phyloP scores from a whole-genome alignment of 371 early-diverging fungal genomes.

The Fennellomyces sp. region DNA sequence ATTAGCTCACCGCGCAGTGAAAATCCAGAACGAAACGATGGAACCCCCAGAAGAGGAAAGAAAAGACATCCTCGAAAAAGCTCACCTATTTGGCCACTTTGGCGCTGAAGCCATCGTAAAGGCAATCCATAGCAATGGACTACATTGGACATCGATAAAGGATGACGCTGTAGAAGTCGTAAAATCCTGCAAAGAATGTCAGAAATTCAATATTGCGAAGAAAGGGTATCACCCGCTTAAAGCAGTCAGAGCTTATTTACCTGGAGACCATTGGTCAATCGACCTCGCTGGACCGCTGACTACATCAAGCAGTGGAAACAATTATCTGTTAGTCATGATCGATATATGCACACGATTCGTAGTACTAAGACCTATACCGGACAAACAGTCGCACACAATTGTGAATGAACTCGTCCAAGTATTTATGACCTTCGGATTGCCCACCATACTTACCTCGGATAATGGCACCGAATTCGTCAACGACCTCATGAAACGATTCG shows the following conservation, averaged over 20 bases:
- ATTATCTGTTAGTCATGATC: slow-evolving; percentile 19
- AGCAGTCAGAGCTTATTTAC: slow-evolving; percentile 15
- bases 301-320: slow-evolving; percentile 7
- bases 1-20: too few species aligned
- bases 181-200: slow-evolving; percentile 18
- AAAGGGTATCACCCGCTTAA: slow-evolving; percentile 20
- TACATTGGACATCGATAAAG: slow-evolving; percentile 18
- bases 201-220: slow-evolving; percentile 9
- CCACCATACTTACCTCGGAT: slow-evolving; percentile 20
- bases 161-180: slow-evolving; percentile 17
- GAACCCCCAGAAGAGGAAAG: slow-evolving; percentile 6
- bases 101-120: slow-evolving; percentile 19
- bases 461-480: slow-evolving; percentile 30
- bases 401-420: slow-evolving; percentile 8
- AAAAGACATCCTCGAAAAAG: slow-evolving; percentile 6
- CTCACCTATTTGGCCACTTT: slow-evolving; percentile 21
- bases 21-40: not conserved
- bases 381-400: slow-evolving; percentile 16
- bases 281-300: slow-evolving; percentile 28
- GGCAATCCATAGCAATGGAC: slow-evolving; percentile 3
- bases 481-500: slow-evolving; percentile 8
- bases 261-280: slow-evolving; percentile 26
- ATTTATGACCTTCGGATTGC: slow-evolving; percentile 23
- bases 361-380: slow-evolving; percentile 15
- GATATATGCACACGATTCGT: slow-evolving; percentile 25